Evolutionary conservation across 495 filamentous ascomycete genomes (phyloP).

Genomic region (Xylaria longipes): DNA sequence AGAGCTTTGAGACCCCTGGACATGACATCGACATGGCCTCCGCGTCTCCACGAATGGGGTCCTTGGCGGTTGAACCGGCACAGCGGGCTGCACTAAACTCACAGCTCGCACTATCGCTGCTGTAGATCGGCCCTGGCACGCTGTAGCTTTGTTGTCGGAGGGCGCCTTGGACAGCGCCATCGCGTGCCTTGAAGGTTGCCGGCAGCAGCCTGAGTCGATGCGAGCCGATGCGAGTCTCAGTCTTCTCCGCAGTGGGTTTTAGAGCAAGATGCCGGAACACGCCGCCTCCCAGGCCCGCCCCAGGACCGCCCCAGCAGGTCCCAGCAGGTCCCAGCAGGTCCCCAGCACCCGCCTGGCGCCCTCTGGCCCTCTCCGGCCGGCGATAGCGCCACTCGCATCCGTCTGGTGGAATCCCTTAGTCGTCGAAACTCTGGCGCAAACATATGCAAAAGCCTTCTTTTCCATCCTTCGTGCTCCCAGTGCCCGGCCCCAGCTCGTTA

Average conservation of each 20-base stretch:
- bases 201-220: neutral
- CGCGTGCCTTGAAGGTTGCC: neutral
- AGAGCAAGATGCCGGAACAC: conserved; percentile 21
- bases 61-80: conserved; percentile 11
- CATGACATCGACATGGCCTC: conserved; percentile 1
- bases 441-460: conserved; percentile 8
- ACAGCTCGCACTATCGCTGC: neutral
- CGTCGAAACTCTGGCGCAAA: conserved; percentile 1
- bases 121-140: neutral
- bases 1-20: conserved; percentile 6
- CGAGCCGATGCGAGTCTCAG: neutral
- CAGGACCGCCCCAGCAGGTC: no score
- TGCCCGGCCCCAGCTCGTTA: neutral
- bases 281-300: conserved; percentile 32
- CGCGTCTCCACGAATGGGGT: conserved; percentile 14
- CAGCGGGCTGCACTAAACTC: neutral
- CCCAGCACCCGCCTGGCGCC: conserved; percentile 4
- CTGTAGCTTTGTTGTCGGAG: conserved; percentile 23
- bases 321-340: neutral
- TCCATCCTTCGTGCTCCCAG: neutral
- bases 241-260: conserved; percentile 27
- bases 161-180: conserved; percentile 17
- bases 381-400: conserved; percentile 6
- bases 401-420: neutral
- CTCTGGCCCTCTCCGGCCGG: conserved; percentile 13